Base-by-base conservation (phyloP, 129 eudicot genomes). In the Escallonia herrerae region DNA sequence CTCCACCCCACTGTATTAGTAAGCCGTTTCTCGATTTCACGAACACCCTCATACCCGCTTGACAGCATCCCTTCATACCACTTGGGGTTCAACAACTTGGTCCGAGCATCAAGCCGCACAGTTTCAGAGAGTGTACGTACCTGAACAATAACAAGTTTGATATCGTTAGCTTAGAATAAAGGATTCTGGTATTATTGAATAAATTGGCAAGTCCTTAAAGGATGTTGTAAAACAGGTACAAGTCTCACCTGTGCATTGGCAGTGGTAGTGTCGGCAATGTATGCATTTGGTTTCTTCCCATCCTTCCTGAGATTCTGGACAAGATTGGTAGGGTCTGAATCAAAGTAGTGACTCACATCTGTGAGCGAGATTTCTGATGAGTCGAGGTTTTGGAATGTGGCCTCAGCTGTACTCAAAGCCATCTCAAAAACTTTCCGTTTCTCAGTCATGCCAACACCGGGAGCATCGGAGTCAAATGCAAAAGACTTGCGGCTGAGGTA, bases 11-110 rank as follows among this genome's bases (percentile, higher is more conserved):
- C 99, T 0, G 99, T 94, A 79, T 89, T 94, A 0, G 99, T 89
- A 8, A 94, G 83, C 14, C 99, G 80, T 74, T 94, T 94, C 80
- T 94, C 99, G 9, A 94, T 94, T 78, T 94, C 99, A 60, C 97
- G 95, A 37, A 94, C 99, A 5, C 99, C 99, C 76, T 94, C 99
- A 6, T 94, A 94, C 8, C 96, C 99, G 6, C 90, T 84, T 4
- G 96, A 89, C 68, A 94, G 68, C 99, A 94, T 94, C 7, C 99
- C 99, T 71, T 89, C 99, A 53, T 94, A 94, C 99, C 99, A 94
- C 69, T 89, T 94, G 3, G 99, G 99, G 85, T 94, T 94, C 84
- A 94, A 62, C 74, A 94, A 52, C 80, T 91, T 91, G 7, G 99
- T 94, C 51, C 99, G 71, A 8, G 99, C 99, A 40, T 94, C 99